Percentiles rank a stretch among this genome's conserved stretches.
These are phyloP conservation scores for Hypoxylon trugodes DNA, from an alignment of 495 filamentous ascomycete genomes.

Conservation along the genomic window DNA sequence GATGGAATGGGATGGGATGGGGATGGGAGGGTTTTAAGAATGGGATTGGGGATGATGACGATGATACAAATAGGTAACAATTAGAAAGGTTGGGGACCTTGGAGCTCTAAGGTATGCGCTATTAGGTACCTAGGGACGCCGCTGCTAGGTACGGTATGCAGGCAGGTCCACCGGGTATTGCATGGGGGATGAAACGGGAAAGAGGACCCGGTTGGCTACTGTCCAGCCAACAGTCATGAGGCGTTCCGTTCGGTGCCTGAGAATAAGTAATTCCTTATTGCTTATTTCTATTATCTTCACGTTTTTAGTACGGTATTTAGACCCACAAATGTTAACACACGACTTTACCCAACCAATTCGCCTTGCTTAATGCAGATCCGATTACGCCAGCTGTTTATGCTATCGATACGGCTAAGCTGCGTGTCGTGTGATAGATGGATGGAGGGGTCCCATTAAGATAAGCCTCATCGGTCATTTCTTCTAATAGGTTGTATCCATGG, in stretches of 20 bases:
- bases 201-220: conserved; percentile 42
- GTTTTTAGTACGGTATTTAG: neutral
- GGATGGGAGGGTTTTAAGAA: too few relatives aligned
- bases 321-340: conserved; percentile 28
- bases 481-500: too few relatives aligned
- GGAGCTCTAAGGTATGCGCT: conserved; percentile 37
- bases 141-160: too few relatives aligned
- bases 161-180: too few relatives aligned
- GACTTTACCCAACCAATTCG: conserved; percentile 28
- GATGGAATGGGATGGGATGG: too few relatives aligned
- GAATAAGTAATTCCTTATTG: conserved; percentile 35
- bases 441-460: conserved; percentile 28
- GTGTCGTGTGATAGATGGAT: conserved; percentile 39
- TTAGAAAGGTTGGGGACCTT: conserved; percentile 34
- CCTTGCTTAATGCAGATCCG: conserved; percentile 24
- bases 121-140: too few relatives aligned
- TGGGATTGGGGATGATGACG: conserved; percentile 29
- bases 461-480: conserved; percentile 34
- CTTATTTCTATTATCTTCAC: conserved; percentile 28
- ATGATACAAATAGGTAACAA: conserved; percentile 44
- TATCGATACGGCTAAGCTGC: conserved; percentile 4
- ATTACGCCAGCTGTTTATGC: conserved; percentile 29
- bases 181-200: conserved; percentile 43
- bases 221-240: conserved; percentile 35
- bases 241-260: conserved; percentile 35